These are phyloP conservation scores for Pichia sp. DNA, from an alignment of 1,139 yeast species.

Conservation along the genomic window DNA sequence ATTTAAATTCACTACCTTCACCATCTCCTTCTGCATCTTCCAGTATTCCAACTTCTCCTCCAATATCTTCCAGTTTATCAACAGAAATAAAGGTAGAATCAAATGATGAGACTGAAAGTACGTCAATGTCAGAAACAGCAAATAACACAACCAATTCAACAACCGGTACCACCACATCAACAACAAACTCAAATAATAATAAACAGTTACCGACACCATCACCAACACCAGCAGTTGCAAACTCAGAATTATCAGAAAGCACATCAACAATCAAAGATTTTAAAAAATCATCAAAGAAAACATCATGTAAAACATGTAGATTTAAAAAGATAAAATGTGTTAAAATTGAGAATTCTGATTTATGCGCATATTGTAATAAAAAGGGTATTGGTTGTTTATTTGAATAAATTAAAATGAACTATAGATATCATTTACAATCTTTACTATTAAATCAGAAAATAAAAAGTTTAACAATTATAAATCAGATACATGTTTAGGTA, in stretches of 20 bases:
- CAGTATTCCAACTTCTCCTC: neutral
- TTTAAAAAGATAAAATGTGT: constrained; percentile 30
- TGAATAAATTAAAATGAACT: constrained; percentile 1
- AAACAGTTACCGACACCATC: constrained; percentile 9
- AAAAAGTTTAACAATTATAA: too few species aligned
- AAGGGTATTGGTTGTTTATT: constrained; percentile 18
- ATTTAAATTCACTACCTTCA: neutral
- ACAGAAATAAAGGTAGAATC: neutral
- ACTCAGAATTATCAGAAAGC: neutral
- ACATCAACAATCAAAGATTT: neutral
- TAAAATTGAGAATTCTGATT: constrained; percentile 21
- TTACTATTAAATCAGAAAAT: neutral
- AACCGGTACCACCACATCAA: neutral
- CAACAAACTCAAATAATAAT: neutral
- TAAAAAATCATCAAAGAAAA: constrained; percentile 23
- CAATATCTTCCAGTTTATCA: neutral
- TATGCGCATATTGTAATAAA: constrained; percentile 26
- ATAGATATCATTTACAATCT: neutral
- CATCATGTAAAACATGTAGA: constrained; percentile 29
- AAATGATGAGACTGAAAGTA: neutral
- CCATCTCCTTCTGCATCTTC: neutral
- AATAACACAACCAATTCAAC: too few species aligned
- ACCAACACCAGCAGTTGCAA: constrained; percentile 5
- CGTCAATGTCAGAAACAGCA: neutral
- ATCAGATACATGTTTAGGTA: too few species aligned